Conservation (phyloP, 352 stramenopile species). For the Globisporangium cystogenes region DNA sequence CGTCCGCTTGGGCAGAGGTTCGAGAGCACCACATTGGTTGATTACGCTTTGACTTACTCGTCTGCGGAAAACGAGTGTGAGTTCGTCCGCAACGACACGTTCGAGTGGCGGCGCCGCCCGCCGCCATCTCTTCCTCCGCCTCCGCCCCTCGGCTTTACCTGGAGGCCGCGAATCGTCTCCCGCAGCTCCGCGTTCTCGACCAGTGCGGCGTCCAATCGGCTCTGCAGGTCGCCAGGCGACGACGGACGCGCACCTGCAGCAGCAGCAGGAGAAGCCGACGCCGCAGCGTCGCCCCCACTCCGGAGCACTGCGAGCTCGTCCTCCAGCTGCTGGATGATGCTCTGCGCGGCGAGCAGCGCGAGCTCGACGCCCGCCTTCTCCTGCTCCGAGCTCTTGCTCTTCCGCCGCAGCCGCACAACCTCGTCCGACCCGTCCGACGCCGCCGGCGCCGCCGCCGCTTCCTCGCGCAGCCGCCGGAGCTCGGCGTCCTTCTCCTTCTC, state of each 20-base stretch:
- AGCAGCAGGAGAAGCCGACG: neutral
- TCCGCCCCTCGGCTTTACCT: slow-evolving; percentile 45
- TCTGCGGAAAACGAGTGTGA: slow-evolving; percentile 18
- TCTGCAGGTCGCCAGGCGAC: slow-evolving; percentile 27
- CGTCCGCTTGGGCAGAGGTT: neutral
- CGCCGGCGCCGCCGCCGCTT: neutral
- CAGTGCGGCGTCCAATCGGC: slow-evolving; percentile 40
- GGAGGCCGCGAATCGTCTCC: slow-evolving; percentile 52
- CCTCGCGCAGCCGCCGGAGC: slow-evolving; percentile 12
- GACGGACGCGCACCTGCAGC: slow-evolving; percentile 1
- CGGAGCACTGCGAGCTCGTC: slow-evolving; percentile 16
- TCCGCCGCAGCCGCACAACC: slow-evolving; percentile 9
- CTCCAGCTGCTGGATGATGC: slow-evolving; percentile 40
- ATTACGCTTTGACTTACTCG: slow-evolving; percentile 1
- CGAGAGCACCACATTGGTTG: no score
- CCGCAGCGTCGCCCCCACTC: neutral
- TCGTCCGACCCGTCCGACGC: slow-evolving; percentile 4
- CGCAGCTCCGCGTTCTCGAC: slow-evolving; percentile 57
- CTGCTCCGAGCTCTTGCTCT: slow-evolving; percentile 19
- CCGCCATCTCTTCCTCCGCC: neutral
- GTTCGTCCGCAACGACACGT: slow-evolving; percentile 23
- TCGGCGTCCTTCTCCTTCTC: slow-evolving; percentile 18
- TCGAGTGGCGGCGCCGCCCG: slow-evolving; percentile 21
- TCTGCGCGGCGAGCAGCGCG: slow-evolving; percentile 24
- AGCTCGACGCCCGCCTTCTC: slow-evolving; percentile 23